Evolutionary conservation across 148 eudicot genomes (phyloP), one percentile per base, ranked within the genome.

Genomic region (Vaccinium corymbosum): DNA sequence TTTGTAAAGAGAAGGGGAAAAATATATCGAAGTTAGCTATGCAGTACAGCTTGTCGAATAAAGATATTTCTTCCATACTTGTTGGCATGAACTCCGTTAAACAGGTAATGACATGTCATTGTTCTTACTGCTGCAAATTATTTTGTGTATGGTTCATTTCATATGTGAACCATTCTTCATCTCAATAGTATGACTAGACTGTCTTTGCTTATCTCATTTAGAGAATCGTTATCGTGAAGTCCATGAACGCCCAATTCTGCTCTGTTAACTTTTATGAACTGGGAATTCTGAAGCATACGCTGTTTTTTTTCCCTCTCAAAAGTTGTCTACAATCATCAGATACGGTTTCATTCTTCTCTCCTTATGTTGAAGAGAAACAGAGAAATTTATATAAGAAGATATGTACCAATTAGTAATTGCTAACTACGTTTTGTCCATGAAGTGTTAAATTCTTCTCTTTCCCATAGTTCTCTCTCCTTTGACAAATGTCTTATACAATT

Each of bases 31-130:
- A 95, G 87, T 82, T 97, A 78, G 96, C 99, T 82, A 56, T 97
- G 90, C 99, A 97, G 80, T 95, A 94, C 91, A 95, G 99, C 90
- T 89, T 97, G 86, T 89, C 93, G 56, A 94, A 94, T 88, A 92
- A 89, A 87, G 96, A 95, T 75, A 90, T 97, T 78, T 86, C 98
- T 16, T 89, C 99, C 42, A 87, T 94, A 85, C 93, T 97, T 85
- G 98, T 97, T 42, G 99, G 99, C 84, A 97, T 97, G 99, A 93
- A 90, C 81, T 92, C 98, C 50, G 94, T 93, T 78, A 85, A 79
- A 86, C 96, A 97, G 99, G 99, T 94, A 17, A 73, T 85, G 76
- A 59, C 48, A 62, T 71, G 72, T 49, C 49, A 52, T 52, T 48
- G 8, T 22, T 80, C 78, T 75, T 4, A 59, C 70, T 56, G 68